Percentiles rank a stretch among this genome's conserved stretches.
Conservation (phyloP, 306 rosid genomes). For the Malus fusca region DNA sequence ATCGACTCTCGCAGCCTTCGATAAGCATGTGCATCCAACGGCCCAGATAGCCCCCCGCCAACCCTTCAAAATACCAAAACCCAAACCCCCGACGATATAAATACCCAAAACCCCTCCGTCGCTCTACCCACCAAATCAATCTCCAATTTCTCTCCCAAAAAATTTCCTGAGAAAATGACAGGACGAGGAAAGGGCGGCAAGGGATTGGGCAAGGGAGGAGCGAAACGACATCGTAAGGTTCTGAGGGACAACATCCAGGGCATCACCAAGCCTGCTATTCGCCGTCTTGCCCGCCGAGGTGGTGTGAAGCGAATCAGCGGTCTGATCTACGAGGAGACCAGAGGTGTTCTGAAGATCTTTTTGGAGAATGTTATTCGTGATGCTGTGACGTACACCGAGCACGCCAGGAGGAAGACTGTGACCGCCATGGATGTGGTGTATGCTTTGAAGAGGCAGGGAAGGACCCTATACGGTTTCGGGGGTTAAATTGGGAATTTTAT, state of each 20-base stretch:
- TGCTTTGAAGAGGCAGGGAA: neutral
- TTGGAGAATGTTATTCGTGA: neutral
- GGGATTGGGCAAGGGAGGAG: conserved; percentile 59
- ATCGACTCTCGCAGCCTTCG: conserved; percentile 3
- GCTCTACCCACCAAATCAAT: neutral
- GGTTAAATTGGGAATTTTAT: neutral
- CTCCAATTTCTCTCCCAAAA: neutral
- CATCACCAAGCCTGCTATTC: neutral
- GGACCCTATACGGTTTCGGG: neutral
- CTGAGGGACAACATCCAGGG: conserved; percentile 49
- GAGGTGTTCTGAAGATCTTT: neutral
- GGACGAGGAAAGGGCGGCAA: conserved; percentile 60
- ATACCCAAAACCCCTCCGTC: neutral
- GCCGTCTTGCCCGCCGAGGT: neutral
- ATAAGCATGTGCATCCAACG: conserved; percentile 11
- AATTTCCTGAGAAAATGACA: conserved; percentile 23
- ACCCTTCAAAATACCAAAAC: neutral
- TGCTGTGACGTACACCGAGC: neutral
- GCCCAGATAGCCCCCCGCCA: neutral
- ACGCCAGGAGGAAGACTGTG: neutral
- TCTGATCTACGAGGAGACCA: neutral
- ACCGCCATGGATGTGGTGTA: neutral
- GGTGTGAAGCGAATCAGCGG: conserved; percentile 13
- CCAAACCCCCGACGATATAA: neutral
- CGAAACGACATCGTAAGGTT: conserved; percentile 49